Evolutionary conservation across 768 basidiomycete genomes (phyloP).

Genomic region (Butyriboletus loyo): DNA sequence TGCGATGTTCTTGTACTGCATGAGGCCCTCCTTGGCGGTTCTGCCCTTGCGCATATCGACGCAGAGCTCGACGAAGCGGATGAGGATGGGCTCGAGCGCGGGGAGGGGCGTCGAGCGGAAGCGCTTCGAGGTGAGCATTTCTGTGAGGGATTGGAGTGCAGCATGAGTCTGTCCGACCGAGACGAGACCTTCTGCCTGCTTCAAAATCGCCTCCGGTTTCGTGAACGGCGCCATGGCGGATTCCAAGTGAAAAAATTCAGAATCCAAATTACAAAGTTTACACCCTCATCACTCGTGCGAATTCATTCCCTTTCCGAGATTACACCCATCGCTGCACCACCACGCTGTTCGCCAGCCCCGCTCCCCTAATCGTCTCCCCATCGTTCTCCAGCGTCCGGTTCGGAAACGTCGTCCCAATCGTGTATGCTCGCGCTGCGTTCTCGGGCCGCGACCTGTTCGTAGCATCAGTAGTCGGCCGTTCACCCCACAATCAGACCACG

Average conservation of each 20-base stretch:
- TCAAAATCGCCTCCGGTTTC: conserved; percentile 87
- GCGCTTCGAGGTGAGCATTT: conserved; percentile 91
- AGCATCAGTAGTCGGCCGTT: background rate
- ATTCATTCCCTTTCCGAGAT: conserved; percentile 11
- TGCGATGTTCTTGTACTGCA: conserved; percentile 97
- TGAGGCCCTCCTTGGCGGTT: conserved; percentile 87
- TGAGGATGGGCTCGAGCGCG: conserved; percentile 92
- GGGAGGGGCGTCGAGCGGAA: conserved; percentile 88
- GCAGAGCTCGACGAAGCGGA: conserved; percentile 94
- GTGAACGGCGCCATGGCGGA: conserved; percentile 78
- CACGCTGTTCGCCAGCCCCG: conserved; percentile 76
- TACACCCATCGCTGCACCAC: conserved; percentile 78
- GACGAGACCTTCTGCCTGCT: conserved; percentile 92
- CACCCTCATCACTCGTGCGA: conserved; percentile 8
- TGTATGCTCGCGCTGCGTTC: conserved; percentile 59
- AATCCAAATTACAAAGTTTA: background rate
- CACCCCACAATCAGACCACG: conserved; percentile 30
- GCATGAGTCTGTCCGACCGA: conserved; percentile 89
- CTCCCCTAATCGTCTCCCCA: conserved; percentile 62
- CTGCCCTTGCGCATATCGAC: conserved; percentile 93
- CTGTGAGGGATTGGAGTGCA: conserved; percentile 84
- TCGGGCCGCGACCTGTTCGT: conserved; percentile 64
- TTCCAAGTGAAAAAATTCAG: background rate
- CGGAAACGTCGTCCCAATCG: conserved; percentile 88
- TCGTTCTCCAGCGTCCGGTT: conserved; percentile 67